Evolutionary conservation across 1,139 yeast genomes (phyloP).

Genomic region (Yamadazyma sp.): DNA sequence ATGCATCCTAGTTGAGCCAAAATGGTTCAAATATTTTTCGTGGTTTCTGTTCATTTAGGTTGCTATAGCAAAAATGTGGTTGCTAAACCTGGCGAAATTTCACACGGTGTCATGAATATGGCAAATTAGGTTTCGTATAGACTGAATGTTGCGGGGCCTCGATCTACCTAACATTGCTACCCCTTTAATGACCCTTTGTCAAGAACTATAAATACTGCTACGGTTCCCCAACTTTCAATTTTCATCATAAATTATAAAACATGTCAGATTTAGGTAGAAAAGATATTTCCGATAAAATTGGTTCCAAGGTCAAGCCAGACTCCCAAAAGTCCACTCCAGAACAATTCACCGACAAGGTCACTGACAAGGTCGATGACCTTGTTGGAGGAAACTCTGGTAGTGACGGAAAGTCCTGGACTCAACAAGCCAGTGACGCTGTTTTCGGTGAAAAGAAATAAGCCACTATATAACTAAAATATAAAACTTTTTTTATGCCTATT

Average conservation of each 20-base stretch:
- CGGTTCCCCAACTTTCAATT: background rate
- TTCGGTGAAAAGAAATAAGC: slow-evolving; percentile 25
- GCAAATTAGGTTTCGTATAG: background rate
- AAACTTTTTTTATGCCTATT: background rate
- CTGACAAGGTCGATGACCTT: slow-evolving; percentile 34
- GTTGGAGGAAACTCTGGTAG: slow-evolving; percentile 36
- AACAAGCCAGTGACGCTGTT: slow-evolving; percentile 42
- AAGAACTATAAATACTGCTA: background rate
- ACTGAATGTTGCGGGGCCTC: background rate
- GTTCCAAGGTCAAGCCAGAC: slow-evolving; percentile 41
- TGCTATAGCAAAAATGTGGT: slow-evolving; percentile 6
- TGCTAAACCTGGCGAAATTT: background rate
- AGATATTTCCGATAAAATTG: slow-evolving; percentile 40
- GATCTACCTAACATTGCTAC: background rate
- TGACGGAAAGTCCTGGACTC: slow-evolving; percentile 39
- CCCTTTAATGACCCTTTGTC: background rate
- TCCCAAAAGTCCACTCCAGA: slow-evolving; percentile 41
- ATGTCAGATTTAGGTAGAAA: slow-evolving; percentile 51
- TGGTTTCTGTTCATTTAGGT: slow-evolving; percentile 47
- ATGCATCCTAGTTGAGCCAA: slow-evolving; percentile 74
- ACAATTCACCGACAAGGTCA: slow-evolving; percentile 37
- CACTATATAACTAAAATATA: slow-evolving; percentile 1
- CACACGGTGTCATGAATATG: background rate
- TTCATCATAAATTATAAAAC: slow-evolving; percentile 5
- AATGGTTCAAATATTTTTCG: slow-evolving; percentile 70